These are phyloP conservation scores for Canna indica DNA, from an alignment of 176 grass and related monocot species.

Conservation along the genomic window DNA sequence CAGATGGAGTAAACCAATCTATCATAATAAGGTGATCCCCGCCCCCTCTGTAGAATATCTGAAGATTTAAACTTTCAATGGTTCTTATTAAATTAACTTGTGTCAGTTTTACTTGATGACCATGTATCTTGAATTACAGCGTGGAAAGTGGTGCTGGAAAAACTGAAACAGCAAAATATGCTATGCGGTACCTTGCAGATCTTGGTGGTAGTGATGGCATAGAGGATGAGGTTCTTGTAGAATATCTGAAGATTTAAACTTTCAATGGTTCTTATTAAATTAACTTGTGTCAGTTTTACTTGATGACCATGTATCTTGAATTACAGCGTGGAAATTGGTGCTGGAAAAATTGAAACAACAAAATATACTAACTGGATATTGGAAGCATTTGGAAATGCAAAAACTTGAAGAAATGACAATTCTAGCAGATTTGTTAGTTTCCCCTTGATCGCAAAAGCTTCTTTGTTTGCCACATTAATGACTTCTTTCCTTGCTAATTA, in stretches of 20 bases:
- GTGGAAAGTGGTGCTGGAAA: constrained; percentile 99
- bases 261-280: too few relatives aligned
- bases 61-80: background rate
- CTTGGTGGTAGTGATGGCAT: constrained; percentile 89
- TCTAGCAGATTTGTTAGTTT: constrained; percentile 91
- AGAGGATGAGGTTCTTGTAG: constrained; percentile 93
- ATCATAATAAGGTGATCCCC: constrained; percentile 90
- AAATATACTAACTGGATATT: constrained; percentile 94
- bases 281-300: too few relatives aligned
- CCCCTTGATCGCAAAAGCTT: background rate
- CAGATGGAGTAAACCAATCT: constrained; percentile 99
- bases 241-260: too few relatives aligned
- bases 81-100: background rate
- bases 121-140: constrained; percentile 18
- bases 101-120: background rate
- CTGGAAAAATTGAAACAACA: too few relatives aligned
- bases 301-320: too few relatives aligned
- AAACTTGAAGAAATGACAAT: constrained; percentile 94
- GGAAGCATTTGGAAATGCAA: constrained; percentile 99
- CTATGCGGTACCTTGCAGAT: constrained; percentile 95
- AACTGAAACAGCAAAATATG: constrained; percentile 95
- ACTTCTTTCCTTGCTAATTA: background rate
- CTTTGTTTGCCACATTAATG: background rate
- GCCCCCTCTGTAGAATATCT: too few relatives aligned
- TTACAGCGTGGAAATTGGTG: too few relatives aligned